Evolutionary conservation across 2,329 filamentous ascomycete species (phyloP).

Genomic region (Botrytis fragariae): DNA sequence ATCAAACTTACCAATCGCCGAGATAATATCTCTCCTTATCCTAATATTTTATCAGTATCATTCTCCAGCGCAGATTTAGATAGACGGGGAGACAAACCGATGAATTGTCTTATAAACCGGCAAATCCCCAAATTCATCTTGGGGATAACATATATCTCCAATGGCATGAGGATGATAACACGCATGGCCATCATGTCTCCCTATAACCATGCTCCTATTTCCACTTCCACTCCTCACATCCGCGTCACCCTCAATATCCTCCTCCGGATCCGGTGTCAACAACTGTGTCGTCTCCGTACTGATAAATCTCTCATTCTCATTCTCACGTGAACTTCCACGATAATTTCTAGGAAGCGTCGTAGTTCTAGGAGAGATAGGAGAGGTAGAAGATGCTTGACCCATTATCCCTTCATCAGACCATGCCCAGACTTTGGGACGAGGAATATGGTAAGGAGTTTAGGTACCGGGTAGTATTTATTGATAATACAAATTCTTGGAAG

Average conservation of each 20-base stretch:
- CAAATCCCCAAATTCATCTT: conserved; percentile 44
- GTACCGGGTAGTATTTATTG: conserved; percentile 8
- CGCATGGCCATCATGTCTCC: conserved; percentile 25
- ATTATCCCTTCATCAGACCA: neutral
- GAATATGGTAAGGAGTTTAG: neutral
- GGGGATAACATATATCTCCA: conserved; percentile 29
- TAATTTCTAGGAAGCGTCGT: neutral
- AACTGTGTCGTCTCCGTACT: conserved; percentile 21
- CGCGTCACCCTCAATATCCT: conserved; percentile 20
- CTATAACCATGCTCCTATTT: neutral
- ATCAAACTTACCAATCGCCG: conserved; percentile 58
- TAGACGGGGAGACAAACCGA: conserved; percentile 42
- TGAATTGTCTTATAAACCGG: conserved; percentile 79
- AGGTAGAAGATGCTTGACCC: conserved; percentile 14
- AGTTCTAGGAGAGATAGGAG: neutral
- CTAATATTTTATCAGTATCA: conserved; percentile 25
- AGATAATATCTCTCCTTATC: conserved; percentile 61
- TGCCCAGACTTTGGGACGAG: conserved; percentile 4
- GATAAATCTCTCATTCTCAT: conserved; percentile 2
- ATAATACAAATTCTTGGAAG: conserved; percentile 13
- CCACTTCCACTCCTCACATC: neutral
- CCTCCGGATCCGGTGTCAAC: conserved; percentile 28
- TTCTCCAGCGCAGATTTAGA: neutral
- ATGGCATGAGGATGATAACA: conserved; percentile 34
- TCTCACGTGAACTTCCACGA: neutral